These are phyloP conservation scores for Ampelocalamus luodianensis DNA, from an alignment of 176 grass and related monocot species.

Conservation along the genomic window DNA sequence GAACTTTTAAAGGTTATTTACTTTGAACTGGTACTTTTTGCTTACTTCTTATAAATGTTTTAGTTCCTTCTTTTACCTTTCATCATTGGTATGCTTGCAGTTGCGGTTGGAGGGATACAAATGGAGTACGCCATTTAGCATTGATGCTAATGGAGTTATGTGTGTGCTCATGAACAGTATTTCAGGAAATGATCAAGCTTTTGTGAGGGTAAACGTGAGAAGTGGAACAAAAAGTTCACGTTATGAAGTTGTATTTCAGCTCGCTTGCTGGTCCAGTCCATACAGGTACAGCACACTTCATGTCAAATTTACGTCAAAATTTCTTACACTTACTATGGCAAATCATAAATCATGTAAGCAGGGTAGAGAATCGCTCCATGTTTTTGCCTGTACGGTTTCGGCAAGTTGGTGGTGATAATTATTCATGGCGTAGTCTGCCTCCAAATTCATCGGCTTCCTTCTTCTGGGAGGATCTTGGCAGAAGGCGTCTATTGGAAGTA, in stretches of 20 bases:
- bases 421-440: constrained; percentile 77
- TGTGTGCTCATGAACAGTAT: constrained; percentile 72
- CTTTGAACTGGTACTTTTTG: constrained; percentile 34
- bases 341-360: constrained; percentile 47
- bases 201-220: constrained; percentile 82
- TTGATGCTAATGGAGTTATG: constrained; percentile 87
- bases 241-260: constrained; percentile 86
- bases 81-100: constrained; percentile 49
- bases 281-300: constrained; percentile 65
- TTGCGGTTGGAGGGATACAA: constrained; percentile 81
- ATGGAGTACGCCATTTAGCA: constrained; percentile 93
- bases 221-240: constrained; percentile 87
- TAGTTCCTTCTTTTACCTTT: neutral
- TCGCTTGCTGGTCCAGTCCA: constrained; percentile 75
- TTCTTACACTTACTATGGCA: constrained; percentile 1
- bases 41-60: constrained; percentile 6
- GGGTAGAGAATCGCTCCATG: constrained; percentile 98
- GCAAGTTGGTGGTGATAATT: constrained; percentile 75
- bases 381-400: constrained; percentile 87
- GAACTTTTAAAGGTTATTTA: constrained; percentile 84
- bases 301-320: constrained; percentile 21
- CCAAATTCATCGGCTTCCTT: constrained; percentile 90
- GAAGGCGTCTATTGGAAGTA: constrained; percentile 74
- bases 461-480: constrained; percentile 93
- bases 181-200: constrained; percentile 66